Evolutionary conservation across 768 basidiomycete species (phyloP).

Genomic region (Ramaria rubella): DNA sequence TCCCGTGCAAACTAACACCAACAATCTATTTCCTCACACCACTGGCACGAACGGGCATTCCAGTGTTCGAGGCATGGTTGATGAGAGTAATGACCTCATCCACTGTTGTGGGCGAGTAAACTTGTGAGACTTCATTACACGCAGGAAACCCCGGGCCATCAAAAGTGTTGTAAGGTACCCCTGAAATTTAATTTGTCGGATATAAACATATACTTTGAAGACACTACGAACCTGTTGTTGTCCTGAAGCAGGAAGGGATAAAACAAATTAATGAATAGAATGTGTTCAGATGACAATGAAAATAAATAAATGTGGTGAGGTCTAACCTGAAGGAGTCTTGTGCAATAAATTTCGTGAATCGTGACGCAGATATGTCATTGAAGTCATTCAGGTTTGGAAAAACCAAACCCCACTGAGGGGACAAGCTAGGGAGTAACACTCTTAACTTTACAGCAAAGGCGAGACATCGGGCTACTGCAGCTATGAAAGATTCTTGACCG

Average conservation of each 20-base stretch:
- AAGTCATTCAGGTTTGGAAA: no score
- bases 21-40: conserved; percentile 6
- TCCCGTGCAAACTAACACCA: background rate
- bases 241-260: no score
- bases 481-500: background rate
- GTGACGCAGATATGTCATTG: no score
- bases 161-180: conserved; percentile 7
- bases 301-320: no score
- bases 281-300: no score
- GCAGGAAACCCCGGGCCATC: conserved; percentile 11
- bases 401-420: no score
- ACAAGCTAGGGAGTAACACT: background rate
- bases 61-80: conserved; percentile 5
- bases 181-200: background rate
- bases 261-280: no score
- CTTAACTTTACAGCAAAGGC: background rate
- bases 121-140: conserved; percentile 9
- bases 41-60: conserved; percentile 10
- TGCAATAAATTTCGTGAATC: no score
- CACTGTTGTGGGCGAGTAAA: conserved; percentile 5
- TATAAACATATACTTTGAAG: background rate
- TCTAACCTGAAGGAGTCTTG: no score
- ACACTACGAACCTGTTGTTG: background rate
- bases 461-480: background rate
- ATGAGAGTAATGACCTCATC: conserved; percentile 10